Conservation (phyloP, 2,329 filamentous ascomycete species). For the Colletotrichum ledebouriae region DNA sequence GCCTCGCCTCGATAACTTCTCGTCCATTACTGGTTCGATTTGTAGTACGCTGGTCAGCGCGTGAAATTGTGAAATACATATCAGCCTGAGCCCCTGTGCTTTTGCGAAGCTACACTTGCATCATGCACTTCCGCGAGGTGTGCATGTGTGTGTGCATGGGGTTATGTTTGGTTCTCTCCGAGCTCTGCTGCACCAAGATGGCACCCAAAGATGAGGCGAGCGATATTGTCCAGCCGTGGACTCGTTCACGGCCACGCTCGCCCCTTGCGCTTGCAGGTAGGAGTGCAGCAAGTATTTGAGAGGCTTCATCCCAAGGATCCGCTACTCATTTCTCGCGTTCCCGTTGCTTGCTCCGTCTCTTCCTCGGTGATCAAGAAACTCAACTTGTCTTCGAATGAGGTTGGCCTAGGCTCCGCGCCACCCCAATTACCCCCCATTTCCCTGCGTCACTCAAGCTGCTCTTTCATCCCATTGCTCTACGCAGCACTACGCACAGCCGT, state of each 20-base stretch:
- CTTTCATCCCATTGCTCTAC: background rate
- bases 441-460: too few species aligned
- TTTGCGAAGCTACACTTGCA: constrained; percentile 18
- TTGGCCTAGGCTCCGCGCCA: background rate
- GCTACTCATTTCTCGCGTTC: background rate
- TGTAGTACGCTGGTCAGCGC: background rate
- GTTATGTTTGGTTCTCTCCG: background rate
- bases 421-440: background rate
- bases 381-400: constrained; percentile 4
- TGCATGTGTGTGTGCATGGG: constrained; percentile 4
- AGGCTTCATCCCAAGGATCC: constrained; percentile 24
- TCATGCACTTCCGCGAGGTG: constrained; percentile 29
- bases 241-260: constrained; percentile 28
- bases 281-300: constrained; percentile 35
- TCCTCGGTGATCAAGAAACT: constrained; percentile 35
- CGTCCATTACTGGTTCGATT: constrained; percentile 30
- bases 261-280: constrained; percentile 7
- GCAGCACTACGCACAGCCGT: background rate
- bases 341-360: constrained; percentile 28
- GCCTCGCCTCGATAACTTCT: constrained; percentile 25
- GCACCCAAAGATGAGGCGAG: constrained; percentile 39
- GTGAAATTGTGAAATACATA: constrained; percentile 18
- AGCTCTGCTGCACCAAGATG: constrained; percentile 17
- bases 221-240: constrained; percentile 16
- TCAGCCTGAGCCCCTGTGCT: constrained; percentile 24